phyloP scores from a whole-genome alignment of 495 filamentous ascomycete genomes.

The Penicillium coffeae region DNA sequence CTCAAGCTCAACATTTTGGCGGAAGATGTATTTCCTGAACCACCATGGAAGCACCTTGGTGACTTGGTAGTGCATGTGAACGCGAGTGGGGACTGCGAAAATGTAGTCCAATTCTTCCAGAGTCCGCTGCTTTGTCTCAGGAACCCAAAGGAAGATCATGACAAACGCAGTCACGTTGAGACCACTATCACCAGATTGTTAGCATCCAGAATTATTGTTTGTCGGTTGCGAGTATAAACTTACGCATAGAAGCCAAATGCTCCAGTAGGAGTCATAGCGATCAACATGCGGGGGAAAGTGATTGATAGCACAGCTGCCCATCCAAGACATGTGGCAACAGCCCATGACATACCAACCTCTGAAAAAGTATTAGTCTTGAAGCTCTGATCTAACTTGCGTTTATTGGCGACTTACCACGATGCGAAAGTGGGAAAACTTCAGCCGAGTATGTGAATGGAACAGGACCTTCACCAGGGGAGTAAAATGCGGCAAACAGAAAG shows the following conservation, averaged over 20 bases:
- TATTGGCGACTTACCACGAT: slow-evolving; percentile 46
- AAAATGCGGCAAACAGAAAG: slow-evolving; percentile 64
- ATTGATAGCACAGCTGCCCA: slow-evolving; percentile 72
- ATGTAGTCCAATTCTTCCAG: slow-evolving; percentile 85
- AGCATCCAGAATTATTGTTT: slow-evolving; percentile 14
- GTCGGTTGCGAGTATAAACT: too few species aligned
- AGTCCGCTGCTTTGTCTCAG: slow-evolving; percentile 75
- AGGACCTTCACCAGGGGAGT: slow-evolving; percentile 67
- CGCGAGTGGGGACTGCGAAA: slow-evolving; percentile 65
- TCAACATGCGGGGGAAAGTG: slow-evolving; percentile 64
- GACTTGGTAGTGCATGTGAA: slow-evolving; percentile 62
- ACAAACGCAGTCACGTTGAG: slow-evolving; percentile 66
- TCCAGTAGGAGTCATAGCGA: slow-evolving; percentile 50
- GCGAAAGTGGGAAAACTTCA: slow-evolving; percentile 75
- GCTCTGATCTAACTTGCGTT: too few species aligned
- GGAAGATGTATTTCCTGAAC: slow-evolving; percentile 63
- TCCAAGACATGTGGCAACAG: slow-evolving; percentile 67
- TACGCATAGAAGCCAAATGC: slow-evolving; percentile 50
- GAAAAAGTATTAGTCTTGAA: slow-evolving; percentile 7
- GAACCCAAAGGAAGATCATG: slow-evolving; percentile 71
- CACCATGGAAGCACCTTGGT: slow-evolving; percentile 64
- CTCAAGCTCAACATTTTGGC: slow-evolving; percentile 49
- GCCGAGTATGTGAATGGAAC: slow-evolving; percentile 74
- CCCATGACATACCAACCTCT: slow-evolving; percentile 72
- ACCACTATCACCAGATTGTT: slow-evolving; percentile 40